These are phyloP conservation scores for Podila epigama DNA, from an alignment of 192 early-diverging fungal species.

Conservation along the genomic window DNA sequence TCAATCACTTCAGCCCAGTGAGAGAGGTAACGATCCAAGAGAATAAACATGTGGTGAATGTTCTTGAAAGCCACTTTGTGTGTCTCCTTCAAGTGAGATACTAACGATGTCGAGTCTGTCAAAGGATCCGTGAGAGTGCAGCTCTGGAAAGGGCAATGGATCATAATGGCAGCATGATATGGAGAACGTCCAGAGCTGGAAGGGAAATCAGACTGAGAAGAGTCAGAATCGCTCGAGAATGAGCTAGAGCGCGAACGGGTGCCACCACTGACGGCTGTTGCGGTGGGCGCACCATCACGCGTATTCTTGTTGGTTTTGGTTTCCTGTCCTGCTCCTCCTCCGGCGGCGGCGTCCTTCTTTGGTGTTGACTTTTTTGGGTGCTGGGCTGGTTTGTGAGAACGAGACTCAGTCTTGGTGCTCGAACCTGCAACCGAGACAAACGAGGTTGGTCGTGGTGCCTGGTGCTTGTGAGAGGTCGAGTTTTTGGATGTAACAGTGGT, in stretches of 20 bases:
- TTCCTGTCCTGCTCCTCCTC: not conserved
- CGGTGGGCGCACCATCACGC: not conserved
- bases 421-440: conserved; percentile 10
- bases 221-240: conserved; percentile 49
- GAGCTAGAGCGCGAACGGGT: conserved; percentile 37
- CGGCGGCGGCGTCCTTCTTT: conserved; percentile 20
- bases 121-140: conserved; percentile 58
- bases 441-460: conserved; percentile 14
- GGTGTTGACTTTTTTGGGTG: conserved; percentile 5
- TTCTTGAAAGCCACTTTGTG: conserved; percentile 75
- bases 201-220: conserved; percentile 39
- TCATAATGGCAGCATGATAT: conserved; percentile 59
- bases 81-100: conserved; percentile 67
- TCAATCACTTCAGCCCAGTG: conserved; percentile 71
- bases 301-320: not conserved
- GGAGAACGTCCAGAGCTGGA: conserved; percentile 48
- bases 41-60: conserved; percentile 80
- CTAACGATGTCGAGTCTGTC: conserved; percentile 68
- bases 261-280: not conserved
- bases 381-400: conserved; percentile 7
- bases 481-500: conserved; percentile 46
- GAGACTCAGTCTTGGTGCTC: conserved; percentile 1
- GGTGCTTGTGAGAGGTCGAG: conserved; percentile 36
- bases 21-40: conserved; percentile 76
- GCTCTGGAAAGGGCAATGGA: conserved; percentile 73